phyloP scores from a whole-genome alignment of 1,139 yeast genomes.

The Hyphopichia fennica region DNA sequence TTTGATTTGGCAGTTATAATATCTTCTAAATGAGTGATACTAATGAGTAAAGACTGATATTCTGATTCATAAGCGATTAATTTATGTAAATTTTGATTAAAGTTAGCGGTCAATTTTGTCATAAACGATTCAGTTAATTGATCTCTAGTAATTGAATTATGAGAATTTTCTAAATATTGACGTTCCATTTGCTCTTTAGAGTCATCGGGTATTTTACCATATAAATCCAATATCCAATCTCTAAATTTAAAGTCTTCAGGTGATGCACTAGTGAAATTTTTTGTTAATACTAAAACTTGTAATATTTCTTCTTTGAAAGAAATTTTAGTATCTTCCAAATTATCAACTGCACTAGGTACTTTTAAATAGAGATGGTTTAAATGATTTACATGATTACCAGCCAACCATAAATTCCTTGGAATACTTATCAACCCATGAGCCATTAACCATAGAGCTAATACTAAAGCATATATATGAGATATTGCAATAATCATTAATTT shows the following conservation, averaged over 20 bases:
- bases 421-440: conserved; percentile 75
- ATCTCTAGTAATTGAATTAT: conserved; percentile 28
- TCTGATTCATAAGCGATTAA: conserved; percentile 44
- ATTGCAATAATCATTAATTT: conserved; percentile 72
- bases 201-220: conserved; percentile 34
- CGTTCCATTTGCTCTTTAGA: conserved; percentile 36
- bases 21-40: conserved; percentile 44
- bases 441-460: conserved; percentile 79
- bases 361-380: conserved; percentile 49
- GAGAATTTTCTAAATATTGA: conserved; percentile 22
- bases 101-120: conserved; percentile 34
- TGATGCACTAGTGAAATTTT: conserved; percentile 32
- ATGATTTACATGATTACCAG: conserved; percentile 41
- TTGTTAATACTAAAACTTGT: conserved; percentile 52
- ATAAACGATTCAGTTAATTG: conserved; percentile 36
- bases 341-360: conserved; percentile 60
- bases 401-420: conserved; percentile 60
- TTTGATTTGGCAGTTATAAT: conserved; percentile 32
- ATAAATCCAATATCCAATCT: conserved; percentile 43
- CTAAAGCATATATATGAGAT: conserved; percentile 76
- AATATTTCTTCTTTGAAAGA: conserved; percentile 65
- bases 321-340: conserved; percentile 63
- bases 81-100: conserved; percentile 39
- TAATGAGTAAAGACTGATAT: conserved; percentile 32
- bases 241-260: conserved; percentile 34